Evolutionary conservation across 495 filamentous ascomycete species (phyloP).

Genomic region (Neurospora sp.): DNA sequence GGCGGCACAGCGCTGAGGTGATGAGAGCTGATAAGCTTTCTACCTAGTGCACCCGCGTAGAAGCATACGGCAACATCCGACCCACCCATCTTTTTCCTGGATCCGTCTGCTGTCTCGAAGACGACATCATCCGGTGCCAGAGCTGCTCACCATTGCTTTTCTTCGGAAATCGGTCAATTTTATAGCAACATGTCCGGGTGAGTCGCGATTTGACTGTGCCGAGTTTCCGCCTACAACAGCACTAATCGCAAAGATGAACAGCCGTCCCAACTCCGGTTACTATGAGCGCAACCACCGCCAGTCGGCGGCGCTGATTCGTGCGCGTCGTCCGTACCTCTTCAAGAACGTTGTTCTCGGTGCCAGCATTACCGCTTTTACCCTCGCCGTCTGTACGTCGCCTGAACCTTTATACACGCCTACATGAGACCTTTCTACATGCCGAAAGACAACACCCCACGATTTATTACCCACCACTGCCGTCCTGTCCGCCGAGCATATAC

Average conservation of each 20-base stretch:
- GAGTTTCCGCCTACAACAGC: not conserved
- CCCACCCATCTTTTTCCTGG: conserved; percentile 2
- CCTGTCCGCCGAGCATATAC: not conserved
- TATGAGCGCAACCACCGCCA: conserved; percentile 78
- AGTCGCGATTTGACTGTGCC: not conserved
- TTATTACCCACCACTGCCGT: not conserved
- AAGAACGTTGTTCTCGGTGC: conserved; percentile 74
- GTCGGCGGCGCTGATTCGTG: conserved; percentile 75
- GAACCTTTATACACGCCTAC: not conserved
- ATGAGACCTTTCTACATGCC: not conserved
- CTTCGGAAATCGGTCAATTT: not conserved
- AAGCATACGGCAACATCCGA: conserved; percentile 3
- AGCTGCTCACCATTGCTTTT: not conserved
- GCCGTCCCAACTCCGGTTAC: conserved; percentile 55
- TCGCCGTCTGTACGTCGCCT: conserved; percentile 60
- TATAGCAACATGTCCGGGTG: conserved; percentile 14
- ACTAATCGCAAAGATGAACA: not conserved
- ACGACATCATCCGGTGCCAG: not conserved
- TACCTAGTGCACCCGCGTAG: not conserved
- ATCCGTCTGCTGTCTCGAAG: not conserved
- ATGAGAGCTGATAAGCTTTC: not conserved
- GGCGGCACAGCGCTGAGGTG: not conserved
- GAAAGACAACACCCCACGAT: not conserved
- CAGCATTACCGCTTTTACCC: conserved; percentile 54
- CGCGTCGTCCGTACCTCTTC: conserved; percentile 81